phyloP scores from a whole-genome alignment of 768 basidiomycete genomes.

The Mycena indigotica region DNA sequence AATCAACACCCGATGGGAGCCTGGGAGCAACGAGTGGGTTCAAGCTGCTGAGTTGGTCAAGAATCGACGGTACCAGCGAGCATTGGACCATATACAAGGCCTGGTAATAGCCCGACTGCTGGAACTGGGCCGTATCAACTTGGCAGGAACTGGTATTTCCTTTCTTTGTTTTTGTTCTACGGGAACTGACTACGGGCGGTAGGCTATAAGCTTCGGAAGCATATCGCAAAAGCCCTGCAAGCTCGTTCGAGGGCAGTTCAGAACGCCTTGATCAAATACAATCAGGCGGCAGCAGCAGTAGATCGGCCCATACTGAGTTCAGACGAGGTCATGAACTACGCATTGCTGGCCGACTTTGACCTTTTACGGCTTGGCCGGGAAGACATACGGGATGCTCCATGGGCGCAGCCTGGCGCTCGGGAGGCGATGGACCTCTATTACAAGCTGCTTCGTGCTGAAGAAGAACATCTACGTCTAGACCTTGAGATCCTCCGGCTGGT shows the following conservation, averaged over 20 bases:
- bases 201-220: neutral
- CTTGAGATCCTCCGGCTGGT: slow-evolving; percentile 12
- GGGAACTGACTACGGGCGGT: no score
- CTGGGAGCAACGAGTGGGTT: neutral
- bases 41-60: neutral
- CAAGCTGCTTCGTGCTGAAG: slow-evolving; percentile 20
- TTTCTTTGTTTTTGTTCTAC: neutral
- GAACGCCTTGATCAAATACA: neutral
- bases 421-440: slow-evolving; percentile 3
- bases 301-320: neutral
- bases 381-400: slow-evolving; percentile 2
- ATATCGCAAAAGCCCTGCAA: neutral
- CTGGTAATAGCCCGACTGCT: slow-evolving; percentile 11
- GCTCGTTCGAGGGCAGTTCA: neutral
- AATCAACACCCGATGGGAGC: neutral
- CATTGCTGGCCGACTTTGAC: neutral
- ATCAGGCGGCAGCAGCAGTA: neutral
- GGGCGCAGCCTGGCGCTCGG: slow-evolving; percentile 12
- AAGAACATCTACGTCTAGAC: slow-evolving; percentile 13
- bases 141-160: slow-evolving; percentile 3
- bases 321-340: neutral
- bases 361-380: neutral
- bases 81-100: slow-evolving; percentile 4
- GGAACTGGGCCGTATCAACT: slow-evolving; percentile 15
- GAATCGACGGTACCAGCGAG: slow-evolving; percentile 6